Conservation (phyloP, 1,284 basidiomycete species). For the Pseudozyma tsukubaensis region DNA sequence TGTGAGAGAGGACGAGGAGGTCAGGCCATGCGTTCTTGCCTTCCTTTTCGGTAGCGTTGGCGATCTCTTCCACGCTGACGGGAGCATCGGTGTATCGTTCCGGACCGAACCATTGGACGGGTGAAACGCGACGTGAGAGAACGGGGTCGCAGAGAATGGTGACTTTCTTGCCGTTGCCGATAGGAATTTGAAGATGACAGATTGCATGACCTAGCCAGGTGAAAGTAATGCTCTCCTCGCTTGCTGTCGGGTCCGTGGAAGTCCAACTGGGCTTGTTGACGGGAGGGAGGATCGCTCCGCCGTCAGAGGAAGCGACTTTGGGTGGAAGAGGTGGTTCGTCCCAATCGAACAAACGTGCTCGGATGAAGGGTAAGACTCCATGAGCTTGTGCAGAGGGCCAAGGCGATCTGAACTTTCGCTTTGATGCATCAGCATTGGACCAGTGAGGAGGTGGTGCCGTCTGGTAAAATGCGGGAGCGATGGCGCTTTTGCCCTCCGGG, state of each 20-base stretch:
- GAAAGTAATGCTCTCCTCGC: slow-evolving; percentile 33
- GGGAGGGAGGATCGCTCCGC: slow-evolving; percentile 28
- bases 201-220: slow-evolving; percentile 61
- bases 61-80: slow-evolving; percentile 49
- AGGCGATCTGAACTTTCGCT: slow-evolving; percentile 48
- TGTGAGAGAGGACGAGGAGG: slow-evolving; percentile 54
- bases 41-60: slow-evolving; percentile 15
- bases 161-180: slow-evolving; percentile 23
- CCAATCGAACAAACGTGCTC: slow-evolving; percentile 55
- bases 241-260: neutral
- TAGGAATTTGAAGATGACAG: slow-evolving; percentile 51
- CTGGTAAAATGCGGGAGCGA: slow-evolving; percentile 48
- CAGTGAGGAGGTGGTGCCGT: slow-evolving; percentile 53
- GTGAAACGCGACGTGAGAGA: slow-evolving; percentile 51
- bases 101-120: slow-evolving; percentile 57
- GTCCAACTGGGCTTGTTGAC: slow-evolving; percentile 40
- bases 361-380: slow-evolving; percentile 44
- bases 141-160: slow-evolving; percentile 59
- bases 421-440: slow-evolving; percentile 24
- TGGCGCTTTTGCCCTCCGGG: slow-evolving; percentile 10
- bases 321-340: slow-evolving; percentile 48
- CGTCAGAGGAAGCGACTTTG: slow-evolving; percentile 19
- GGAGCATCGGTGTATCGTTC: slow-evolving; percentile 52
- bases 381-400: slow-evolving; percentile 42
- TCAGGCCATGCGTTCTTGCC: slow-evolving; percentile 53